These are phyloP conservation scores for Coleophoma crateriformis DNA, from an alignment of 2,329 filamentous ascomycete species.

Conservation along the genomic window DNA sequence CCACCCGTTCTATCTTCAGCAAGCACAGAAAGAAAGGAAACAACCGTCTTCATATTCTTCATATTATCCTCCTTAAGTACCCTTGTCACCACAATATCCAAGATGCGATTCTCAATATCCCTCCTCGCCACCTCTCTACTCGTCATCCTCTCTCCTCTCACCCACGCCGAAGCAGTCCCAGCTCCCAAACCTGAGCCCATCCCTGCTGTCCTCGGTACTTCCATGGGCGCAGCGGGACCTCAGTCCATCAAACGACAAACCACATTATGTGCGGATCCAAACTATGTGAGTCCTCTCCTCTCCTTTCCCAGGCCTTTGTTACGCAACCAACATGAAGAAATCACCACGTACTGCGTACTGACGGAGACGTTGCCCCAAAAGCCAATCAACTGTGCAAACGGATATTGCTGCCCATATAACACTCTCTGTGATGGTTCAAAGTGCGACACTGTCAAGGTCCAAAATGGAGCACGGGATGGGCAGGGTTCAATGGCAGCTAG, in stretches of 20 bases:
- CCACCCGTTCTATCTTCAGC: too few species aligned
- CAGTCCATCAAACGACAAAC: neutral
- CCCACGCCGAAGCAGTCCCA: neutral
- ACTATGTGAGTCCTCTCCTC: neutral
- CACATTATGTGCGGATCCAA: slow-evolving; percentile 1
- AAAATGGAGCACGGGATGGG: neutral
- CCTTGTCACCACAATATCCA: neutral
- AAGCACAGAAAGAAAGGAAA: too few species aligned
- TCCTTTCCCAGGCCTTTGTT: neutral
- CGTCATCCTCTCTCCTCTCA: neutral
- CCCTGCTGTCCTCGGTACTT: neutral
- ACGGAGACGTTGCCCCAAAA: neutral
- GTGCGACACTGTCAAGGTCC: neutral
- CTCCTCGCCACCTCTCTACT: neutral
- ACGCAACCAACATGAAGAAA: slow-evolving; percentile 7
- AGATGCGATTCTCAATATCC: neutral
- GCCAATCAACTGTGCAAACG: slow-evolving; percentile 2
- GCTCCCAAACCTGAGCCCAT: neutral
- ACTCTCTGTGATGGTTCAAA: neutral
- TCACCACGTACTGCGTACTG: neutral
- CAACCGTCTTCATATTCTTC: too few species aligned
- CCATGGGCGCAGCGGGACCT: neutral
- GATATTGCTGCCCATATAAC: slow-evolving; percentile 1
- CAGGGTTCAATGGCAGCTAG: neutral
- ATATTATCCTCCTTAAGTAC: too few species aligned